phyloP scores from a whole-genome alignment of 768 basidiomycete species.

The Trametes maxima region DNA sequence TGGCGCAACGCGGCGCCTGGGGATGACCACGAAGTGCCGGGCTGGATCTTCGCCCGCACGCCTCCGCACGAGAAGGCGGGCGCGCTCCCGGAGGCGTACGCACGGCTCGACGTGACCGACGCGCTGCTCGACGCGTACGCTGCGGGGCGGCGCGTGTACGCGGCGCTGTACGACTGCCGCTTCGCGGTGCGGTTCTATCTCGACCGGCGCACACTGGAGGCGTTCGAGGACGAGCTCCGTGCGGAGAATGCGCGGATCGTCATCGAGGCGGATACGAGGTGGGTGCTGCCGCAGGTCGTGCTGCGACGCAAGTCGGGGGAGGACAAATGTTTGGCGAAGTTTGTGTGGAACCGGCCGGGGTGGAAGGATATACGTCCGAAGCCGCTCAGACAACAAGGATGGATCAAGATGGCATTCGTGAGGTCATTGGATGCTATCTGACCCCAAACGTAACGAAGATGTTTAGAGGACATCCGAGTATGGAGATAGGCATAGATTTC shows the following conservation, averaged over 20 bases:
- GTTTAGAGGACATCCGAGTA: no score
- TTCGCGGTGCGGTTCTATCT: slow-evolving; percentile 57
- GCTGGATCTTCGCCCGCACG: slow-evolving; percentile 65
- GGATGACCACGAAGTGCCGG: slow-evolving; percentile 13
- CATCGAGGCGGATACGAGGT: slow-evolving; percentile 43
- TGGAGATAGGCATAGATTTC: no score
- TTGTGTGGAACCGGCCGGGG: neutral
- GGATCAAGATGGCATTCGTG: slow-evolving; percentile 21
- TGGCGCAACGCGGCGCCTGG: slow-evolving; percentile 15
- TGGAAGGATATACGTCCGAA: neutral
- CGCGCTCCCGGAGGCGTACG: slow-evolving; percentile 27
- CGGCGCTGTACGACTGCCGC: slow-evolving; percentile 66
- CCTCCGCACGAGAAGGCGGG: slow-evolving; percentile 42
- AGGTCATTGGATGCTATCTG: slow-evolving; percentile 16
- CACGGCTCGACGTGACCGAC: slow-evolving; percentile 47
- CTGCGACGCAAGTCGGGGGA: neutral
- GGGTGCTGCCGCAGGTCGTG: slow-evolving; percentile 53
- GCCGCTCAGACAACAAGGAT: neutral
- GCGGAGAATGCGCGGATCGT: slow-evolving; percentile 31
- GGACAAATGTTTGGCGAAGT: slow-evolving; percentile 4
- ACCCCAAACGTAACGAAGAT: neutral
- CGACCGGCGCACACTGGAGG: slow-evolving; percentile 40
- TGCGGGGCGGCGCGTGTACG: slow-evolving; percentile 24
- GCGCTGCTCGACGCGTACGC: slow-evolving; percentile 16
- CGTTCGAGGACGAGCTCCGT: slow-evolving; percentile 36